phyloP scores from a whole-genome alignment of 108 stramenopile species.

The Fragilaria crotonensis region DNA sequence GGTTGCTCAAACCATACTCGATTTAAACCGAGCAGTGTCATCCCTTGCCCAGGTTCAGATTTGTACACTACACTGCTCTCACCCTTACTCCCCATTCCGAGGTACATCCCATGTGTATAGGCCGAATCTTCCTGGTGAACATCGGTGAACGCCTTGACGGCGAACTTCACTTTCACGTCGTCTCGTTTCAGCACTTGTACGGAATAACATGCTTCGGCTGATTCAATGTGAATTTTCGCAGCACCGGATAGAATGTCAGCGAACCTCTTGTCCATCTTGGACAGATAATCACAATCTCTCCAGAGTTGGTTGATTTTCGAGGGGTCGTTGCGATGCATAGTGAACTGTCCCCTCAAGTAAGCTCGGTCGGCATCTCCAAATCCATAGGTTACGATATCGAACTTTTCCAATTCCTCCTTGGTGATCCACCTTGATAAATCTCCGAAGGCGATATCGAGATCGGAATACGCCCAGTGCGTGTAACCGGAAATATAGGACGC shows the following conservation, averaged over 20 bases:
- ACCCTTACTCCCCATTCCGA: slow-evolving; percentile 24
- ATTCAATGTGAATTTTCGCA: slow-evolving; percentile 54
- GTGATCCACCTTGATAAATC: slow-evolving; percentile 82
- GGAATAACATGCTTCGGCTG: slow-evolving; percentile 92
- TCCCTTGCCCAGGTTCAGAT: slow-evolving; percentile 24
- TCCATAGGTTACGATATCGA: slow-evolving; percentile 88
- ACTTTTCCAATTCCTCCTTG: slow-evolving; percentile 67
- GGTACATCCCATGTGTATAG: slow-evolving; percentile 63
- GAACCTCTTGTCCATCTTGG: slow-evolving; percentile 73
- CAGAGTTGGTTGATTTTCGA: slow-evolving; percentile 71
- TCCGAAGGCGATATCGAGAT: slow-evolving; percentile 89
- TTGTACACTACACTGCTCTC: slow-evolving; percentile 60
- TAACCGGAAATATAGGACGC: slow-evolving; percentile 61
- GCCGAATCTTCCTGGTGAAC: slow-evolving; percentile 43
- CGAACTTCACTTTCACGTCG: slow-evolving; percentile 81
- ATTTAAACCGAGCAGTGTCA: slow-evolving; percentile 18
- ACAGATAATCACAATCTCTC: slow-evolving; percentile 76
- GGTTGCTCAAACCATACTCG: slow-evolving; percentile 56
- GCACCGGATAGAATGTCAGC: slow-evolving; percentile 24
- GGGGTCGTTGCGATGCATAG: slow-evolving; percentile 79
- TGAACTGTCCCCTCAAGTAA: slow-evolving; percentile 90
- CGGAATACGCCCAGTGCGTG: slow-evolving; percentile 92
- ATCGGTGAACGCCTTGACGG: slow-evolving; percentile 84
- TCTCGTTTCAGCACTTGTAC: slow-evolving; percentile 49
- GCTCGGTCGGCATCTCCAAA: slow-evolving; percentile 90